Percentiles rank a stretch among this genome's conserved stretches.
These are phyloP conservation scores for Botrytis medusae DNA, from an alignment of 2,329 filamentous ascomycete genomes.

Conservation along the genomic window DNA sequence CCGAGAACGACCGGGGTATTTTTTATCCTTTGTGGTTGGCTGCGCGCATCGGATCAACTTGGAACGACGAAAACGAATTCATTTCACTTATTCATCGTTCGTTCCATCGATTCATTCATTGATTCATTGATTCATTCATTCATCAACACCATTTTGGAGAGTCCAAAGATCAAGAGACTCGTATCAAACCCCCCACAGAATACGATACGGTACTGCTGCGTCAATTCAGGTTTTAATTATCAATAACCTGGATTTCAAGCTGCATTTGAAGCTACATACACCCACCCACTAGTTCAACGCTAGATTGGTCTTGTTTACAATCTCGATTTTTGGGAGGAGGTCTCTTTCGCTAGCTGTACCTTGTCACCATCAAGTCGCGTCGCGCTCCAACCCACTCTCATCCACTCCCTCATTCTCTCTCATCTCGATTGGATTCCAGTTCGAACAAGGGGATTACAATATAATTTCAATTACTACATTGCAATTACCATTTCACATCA, in stretches of 20 bases:
- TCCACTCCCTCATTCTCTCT: background rate
- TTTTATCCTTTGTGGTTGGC: background rate
- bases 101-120: background rate
- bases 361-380: constrained; percentile 21
- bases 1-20: background rate
- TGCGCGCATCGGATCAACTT: constrained; percentile 1
- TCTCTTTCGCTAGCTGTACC: constrained; percentile 35
- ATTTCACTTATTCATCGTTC: background rate
- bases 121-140: background rate
- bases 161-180: background rate
- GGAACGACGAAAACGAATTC: constrained; percentile 8
- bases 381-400: constrained; percentile 20
- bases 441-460: background rate
- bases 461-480: background rate
- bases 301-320: background rate
- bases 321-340: constrained; percentile 20
- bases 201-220: no score
- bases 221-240: background rate
- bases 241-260: background rate
- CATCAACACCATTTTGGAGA: background rate
- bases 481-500: background rate
- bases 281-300: background rate
- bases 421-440: background rate
- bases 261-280: background rate
- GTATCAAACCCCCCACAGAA: background rate